Conservation (phyloP, 192 early-diverging fungal species). For the Backusella mclennaniae region DNA sequence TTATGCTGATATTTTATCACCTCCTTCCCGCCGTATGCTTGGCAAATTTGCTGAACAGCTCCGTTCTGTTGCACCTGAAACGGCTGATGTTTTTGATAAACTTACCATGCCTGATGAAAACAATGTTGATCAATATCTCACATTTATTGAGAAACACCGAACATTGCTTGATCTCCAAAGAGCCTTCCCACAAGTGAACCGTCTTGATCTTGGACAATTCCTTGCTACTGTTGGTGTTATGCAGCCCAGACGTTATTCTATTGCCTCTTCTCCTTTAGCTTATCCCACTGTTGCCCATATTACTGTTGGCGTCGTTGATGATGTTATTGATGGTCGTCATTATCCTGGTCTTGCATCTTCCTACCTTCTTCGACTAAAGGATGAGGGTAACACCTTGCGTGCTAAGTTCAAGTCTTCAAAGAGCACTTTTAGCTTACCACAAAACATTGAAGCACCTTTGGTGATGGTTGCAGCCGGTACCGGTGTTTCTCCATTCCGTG, state of each 20-base stretch:
- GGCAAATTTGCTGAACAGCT: conserved; percentile 38
- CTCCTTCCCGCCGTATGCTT: conserved; percentile 43
- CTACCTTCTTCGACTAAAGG: conserved; percentile 14
- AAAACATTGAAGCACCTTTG: conserved; percentile 55
- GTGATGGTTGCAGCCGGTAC: conserved; percentile 94
- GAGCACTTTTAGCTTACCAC: conserved; percentile 63
- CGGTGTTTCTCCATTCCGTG: conserved; percentile 89
- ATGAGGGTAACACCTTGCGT: neutral
- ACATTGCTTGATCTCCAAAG: conserved; percentile 48
- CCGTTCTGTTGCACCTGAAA: conserved; percentile 31
- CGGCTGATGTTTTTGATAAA: conserved; percentile 28
- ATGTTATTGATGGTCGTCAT: conserved; percentile 21
- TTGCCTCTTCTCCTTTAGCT: conserved; percentile 64
- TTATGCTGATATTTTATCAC: conserved; percentile 46
- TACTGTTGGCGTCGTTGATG: conserved; percentile 35
- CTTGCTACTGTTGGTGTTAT: conserved; percentile 42
- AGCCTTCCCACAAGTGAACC: conserved; percentile 37
- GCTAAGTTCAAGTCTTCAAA: conserved; percentile 32
- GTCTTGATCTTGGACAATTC: conserved; percentile 42
- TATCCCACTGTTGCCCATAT: conserved; percentile 22
- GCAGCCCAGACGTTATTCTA: conserved; percentile 86
- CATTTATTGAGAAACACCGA: conserved; percentile 41
- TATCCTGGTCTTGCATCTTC: conserved; percentile 37
- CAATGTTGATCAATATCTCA: conserved; percentile 33
- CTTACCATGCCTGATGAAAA: conserved; percentile 33